These are phyloP conservation scores for Boletus tylopilopsis DNA, from an alignment of 768 basidiomycete species.

Conservation along the genomic window DNA sequence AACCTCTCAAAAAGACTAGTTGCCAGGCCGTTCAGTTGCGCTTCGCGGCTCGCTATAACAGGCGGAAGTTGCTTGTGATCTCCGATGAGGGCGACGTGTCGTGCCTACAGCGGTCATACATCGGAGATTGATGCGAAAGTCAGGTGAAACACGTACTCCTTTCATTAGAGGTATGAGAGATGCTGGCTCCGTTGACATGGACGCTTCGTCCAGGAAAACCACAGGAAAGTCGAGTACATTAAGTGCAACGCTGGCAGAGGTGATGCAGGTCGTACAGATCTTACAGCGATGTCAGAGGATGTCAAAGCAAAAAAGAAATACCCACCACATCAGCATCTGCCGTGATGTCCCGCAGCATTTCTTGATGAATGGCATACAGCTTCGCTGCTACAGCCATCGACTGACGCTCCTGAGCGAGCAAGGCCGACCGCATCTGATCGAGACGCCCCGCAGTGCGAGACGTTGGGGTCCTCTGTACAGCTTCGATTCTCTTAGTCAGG, in stretches of 20 bases:
- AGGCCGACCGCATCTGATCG: conserved; percentile 27
- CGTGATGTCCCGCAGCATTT: conserved; percentile 65
- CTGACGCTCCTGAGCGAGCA: conserved; percentile 29
- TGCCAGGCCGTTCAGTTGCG: conserved; percentile 66
- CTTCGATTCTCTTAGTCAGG: conserved; percentile 26
- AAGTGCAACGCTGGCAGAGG: conserved; percentile 62
- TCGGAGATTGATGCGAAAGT: conserved; percentile 7
- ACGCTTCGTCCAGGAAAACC: conserved; percentile 92
- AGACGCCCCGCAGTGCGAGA: conserved; percentile 19
- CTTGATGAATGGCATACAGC: conserved; percentile 52
- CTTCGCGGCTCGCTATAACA: conserved; percentile 75
- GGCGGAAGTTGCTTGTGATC: conserved; percentile 96
- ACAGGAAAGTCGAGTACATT: conserved; percentile 84
- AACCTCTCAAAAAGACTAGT: conserved; percentile 87
- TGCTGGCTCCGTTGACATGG: conserved; percentile 94
- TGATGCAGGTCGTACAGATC: conserved; percentile 88
- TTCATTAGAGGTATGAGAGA: conserved; percentile 91
- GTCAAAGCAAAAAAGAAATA: conserved; percentile 11
- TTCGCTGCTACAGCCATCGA: conserved; percentile 36
- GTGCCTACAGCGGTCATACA: conserved; percentile 46
- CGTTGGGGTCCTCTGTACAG: conserved; percentile 14
- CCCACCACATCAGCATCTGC: conserved; percentile 68
- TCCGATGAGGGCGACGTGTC: conserved; percentile 87
- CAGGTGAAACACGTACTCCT: conserved; percentile 59
- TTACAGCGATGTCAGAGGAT: conserved; percentile 26